Conservation (phyloP, 2,329 filamentous ascomycete genomes). For the Sporothrix mexicana region DNA sequence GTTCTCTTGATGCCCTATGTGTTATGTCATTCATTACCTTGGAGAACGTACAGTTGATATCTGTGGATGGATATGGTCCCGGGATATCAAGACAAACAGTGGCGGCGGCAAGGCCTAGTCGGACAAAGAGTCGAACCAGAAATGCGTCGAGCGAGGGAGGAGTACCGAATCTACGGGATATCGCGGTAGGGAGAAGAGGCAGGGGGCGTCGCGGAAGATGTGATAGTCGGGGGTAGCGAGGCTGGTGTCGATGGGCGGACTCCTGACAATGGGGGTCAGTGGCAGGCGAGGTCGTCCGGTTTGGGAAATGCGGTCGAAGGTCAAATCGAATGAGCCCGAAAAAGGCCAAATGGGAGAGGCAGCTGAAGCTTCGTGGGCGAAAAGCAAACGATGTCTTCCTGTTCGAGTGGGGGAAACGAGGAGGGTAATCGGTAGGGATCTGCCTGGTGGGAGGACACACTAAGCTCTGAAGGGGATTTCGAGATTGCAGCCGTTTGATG, state of each 20-base stretch:
- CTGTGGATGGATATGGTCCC: background rate
- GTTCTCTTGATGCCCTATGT: conserved; percentile 7
- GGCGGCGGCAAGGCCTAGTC: background rate
- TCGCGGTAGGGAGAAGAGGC: background rate
- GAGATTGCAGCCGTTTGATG: conserved; percentile 25
- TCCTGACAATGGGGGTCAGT: background rate
- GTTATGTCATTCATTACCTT: background rate
- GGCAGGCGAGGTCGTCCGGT: background rate
- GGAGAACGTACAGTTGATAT: background rate
- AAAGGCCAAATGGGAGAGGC: background rate
- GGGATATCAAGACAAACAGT: background rate
- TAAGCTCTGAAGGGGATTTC: conserved; percentile 20
- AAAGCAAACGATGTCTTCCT: background rate
- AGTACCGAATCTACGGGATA: background rate
- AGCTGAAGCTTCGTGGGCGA: background rate
- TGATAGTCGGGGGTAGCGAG: conserved; percentile 10
- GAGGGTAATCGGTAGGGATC: conserved; percentile 11
- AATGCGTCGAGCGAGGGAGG: conserved; percentile 12
- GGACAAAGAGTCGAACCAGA: background rate
- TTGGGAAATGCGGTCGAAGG: conserved; percentile 18
- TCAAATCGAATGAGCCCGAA: background rate
- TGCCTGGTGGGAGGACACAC: conserved; percentile 20
- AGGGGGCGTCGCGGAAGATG: background rate
- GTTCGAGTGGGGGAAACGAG: conserved; percentile 7
- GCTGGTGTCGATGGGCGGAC: conserved; percentile 6